phyloP scores from a whole-genome alignment of 176 grass and related monocot species.

The Carex kokanica region DNA sequence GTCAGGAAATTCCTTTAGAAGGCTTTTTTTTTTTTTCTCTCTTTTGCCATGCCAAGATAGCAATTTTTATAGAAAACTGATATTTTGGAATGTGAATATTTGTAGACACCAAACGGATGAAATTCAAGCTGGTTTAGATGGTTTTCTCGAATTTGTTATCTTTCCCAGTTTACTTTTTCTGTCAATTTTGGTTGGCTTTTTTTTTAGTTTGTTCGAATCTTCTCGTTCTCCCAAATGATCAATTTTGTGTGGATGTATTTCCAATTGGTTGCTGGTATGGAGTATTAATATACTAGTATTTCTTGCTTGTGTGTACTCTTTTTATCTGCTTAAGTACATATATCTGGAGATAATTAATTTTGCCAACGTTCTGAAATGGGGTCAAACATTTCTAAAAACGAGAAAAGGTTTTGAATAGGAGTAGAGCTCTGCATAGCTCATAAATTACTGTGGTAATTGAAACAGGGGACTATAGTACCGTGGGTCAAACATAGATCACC shows the following conservation, averaged over 20 bases:
- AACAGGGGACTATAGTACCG: too few species aligned
- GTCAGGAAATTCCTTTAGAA: slow-evolving; percentile 7
- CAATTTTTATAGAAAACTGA: background rate
- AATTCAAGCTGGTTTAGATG: background rate
- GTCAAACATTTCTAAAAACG: background rate
- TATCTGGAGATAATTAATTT: background rate
- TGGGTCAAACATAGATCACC: background rate
- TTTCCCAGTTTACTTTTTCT: background rate
- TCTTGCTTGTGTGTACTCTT: background rate
- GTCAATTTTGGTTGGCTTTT: background rate
- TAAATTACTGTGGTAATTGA: background rate
- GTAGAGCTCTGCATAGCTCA: background rate
- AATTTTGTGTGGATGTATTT: background rate
- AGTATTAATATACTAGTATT: background rate
- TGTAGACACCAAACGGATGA: background rate
- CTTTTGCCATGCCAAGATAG: background rate
- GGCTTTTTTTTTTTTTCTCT: background rate
- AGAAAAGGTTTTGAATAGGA: background rate
- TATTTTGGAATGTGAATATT: background rate
- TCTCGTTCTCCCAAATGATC: background rate
- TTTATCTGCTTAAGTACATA: background rate
- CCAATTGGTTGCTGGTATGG: background rate
- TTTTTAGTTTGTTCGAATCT: background rate
- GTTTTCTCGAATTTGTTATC: background rate
- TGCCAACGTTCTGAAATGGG: background rate